Conservation (phyloP, 73 alveolate species). For the Halteria grandinella region DNA sequence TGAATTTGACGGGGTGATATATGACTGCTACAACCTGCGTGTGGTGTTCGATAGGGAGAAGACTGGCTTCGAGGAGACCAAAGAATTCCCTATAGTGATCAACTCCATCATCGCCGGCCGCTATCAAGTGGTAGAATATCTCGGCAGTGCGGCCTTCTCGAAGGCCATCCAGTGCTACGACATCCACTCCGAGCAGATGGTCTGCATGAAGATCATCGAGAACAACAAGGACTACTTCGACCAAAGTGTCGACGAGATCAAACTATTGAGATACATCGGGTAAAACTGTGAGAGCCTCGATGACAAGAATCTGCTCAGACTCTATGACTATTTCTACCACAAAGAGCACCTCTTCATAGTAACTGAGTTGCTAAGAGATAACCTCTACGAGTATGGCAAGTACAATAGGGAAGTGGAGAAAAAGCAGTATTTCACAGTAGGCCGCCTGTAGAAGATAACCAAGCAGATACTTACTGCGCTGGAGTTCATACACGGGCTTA, state of each 20-base stretch:
- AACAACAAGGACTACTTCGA: constrained; percentile 99
- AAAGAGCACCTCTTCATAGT: constrained; percentile 98
- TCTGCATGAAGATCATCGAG: constrained; percentile 99
- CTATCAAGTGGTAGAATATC: constrained; percentile 96
- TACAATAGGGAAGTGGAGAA: constrained; percentile 96
- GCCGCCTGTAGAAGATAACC: constrained; percentile 90
- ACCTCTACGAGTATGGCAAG: constrained; percentile 98
- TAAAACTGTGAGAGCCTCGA: constrained; percentile 95
- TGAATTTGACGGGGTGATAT: constrained; percentile 94
- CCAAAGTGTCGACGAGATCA: constrained; percentile 98
- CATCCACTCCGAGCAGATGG: constrained; percentile 93
- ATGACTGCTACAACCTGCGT: constrained; percentile 97
- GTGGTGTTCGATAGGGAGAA: constrained; percentile 99
- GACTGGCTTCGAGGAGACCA: constrained; percentile 99
- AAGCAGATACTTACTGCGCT: constrained; percentile 89
- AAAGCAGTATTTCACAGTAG: constrained; percentile 92
- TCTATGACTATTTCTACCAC: constrained; percentile 95
- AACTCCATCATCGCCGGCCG: constrained; percentile 97
- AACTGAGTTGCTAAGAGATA: constrained; percentile 97
- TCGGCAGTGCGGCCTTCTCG: constrained; percentile 99
- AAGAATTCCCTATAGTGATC: constrained; percentile 95
- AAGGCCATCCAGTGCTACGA: constrained; percentile 98
- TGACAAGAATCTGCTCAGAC: constrained; percentile 87
- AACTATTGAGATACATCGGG: constrained; percentile 94
- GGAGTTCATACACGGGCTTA: constrained; percentile 86